A percentile compares a stretch with the other conserved stretches of the same genome.
Evolutionary conservation across 768 basidiomycete genomes (phyloP).

Genomic region (Lanmaoa rubissima): DNA sequence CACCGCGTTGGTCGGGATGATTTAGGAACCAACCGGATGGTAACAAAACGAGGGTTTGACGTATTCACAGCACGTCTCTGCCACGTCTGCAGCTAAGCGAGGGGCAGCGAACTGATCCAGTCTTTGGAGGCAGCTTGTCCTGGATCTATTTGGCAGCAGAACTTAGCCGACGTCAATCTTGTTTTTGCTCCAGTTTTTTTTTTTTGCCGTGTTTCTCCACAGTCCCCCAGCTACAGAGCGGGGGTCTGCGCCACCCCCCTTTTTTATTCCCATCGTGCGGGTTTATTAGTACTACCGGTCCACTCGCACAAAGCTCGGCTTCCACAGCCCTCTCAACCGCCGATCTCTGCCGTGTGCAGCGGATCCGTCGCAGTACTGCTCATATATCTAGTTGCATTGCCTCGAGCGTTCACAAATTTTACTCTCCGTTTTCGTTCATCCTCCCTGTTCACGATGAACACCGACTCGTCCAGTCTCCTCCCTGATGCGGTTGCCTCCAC

Average conservation of each 20-base stretch:
- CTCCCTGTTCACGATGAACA: background rate
- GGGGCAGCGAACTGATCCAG: background rate
- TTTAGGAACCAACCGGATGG: background rate
- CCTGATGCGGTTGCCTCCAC: background rate
- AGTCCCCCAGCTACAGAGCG: too few species aligned
- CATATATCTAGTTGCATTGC: background rate
- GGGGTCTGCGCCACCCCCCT: too few species aligned
- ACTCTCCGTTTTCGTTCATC: background rate
- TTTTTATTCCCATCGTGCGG: background rate
- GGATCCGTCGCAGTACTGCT: background rate
- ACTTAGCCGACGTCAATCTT: background rate
- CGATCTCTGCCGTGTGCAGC: background rate
- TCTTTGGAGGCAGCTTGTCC: background rate
- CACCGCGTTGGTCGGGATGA: background rate
- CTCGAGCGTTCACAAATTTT: background rate
- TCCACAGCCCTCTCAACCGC: background rate
- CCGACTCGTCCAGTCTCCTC: background rate
- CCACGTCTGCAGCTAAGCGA: background rate
- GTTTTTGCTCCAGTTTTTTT: background rate
- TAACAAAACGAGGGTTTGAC: background rate
- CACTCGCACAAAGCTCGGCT: background rate
- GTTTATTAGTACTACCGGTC: background rate
- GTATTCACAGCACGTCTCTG: background rate
- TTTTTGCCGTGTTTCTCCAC: background rate
- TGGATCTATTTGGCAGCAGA: background rate